Evolutionary conservation across 2,329 filamentous ascomycete species (phyloP), one percentile per base, ranked within the genome.

Genomic region (Metarhizium album): DNA sequence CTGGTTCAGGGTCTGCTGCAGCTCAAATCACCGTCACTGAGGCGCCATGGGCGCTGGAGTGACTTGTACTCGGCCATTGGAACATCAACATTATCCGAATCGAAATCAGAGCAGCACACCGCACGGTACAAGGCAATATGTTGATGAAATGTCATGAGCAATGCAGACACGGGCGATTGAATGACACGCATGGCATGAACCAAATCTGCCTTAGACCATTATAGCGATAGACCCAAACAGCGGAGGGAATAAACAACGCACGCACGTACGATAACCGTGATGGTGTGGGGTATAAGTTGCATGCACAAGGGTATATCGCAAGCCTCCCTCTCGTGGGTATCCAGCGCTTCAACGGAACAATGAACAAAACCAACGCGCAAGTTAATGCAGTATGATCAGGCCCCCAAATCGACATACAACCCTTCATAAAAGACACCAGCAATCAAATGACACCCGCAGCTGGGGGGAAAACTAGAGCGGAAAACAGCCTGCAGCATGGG

Each of bases 21-120:
- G 66, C 64, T 13, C 70, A 73, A 54, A 64, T 70, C 40, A 63
- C 66, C 1, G 54, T 72, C 24, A 75, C 73, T 5, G 73, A 69
- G 55, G 73, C 73, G 14, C 73, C 73, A 1, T 76, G 73, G 73
- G 70, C 71, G 1, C 71, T 65, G 56, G 65, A 43, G 20, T 43
- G 40, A 43, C 18, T 4, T 23, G 8, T 24, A 43, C 40, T 43
- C 1, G 35, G 27, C 4, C 2, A 22, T 23, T 16, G 5, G 14
- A n/a, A 31, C 11, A 22, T 23, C 6, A 42, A 4, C 20, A 40
- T 6, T n/a, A 37, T 37, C 16, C 13, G 6, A 29, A 6, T 29
- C 27, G 11, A 29, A 9, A 29, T 29, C 27, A 9, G 27, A 29
- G 27, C 27, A 29, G 27, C 27, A 29, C 27, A 6, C 11, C 11